Evolutionary conservation across 2,329 filamentous ascomycete species (phyloP).

Genomic region (Teratosphaeria gauchensis): DNA sequence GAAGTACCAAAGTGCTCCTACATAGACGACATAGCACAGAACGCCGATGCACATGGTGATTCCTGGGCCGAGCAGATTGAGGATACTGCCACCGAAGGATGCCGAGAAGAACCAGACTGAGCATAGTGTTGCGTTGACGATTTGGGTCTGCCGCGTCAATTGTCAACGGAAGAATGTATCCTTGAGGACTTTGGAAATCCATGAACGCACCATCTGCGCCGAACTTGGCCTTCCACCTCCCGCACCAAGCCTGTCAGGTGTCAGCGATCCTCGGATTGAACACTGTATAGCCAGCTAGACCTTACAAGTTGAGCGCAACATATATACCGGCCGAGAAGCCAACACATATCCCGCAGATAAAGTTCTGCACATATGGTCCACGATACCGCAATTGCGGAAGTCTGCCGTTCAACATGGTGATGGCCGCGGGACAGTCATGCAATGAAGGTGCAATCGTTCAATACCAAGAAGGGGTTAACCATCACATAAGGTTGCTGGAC

Average conservation of each 20-base stretch:
- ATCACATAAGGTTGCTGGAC: not conserved
- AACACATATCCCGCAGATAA: slow-evolving; percentile 3
- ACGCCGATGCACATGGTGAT: slow-evolving; percentile 17
- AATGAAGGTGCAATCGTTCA: not conserved
- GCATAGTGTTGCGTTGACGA: slow-evolving; percentile 21
- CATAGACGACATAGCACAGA: slow-evolving; percentile 20
- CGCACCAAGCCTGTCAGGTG: slow-evolving; percentile 15
- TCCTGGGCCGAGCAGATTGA: slow-evolving; percentile 20
- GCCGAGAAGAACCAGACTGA: slow-evolving; percentile 22
- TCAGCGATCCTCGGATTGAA: not conserved
- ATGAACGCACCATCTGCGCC: slow-evolving; percentile 12
- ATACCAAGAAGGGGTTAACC: not conserved
- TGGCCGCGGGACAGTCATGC: not conserved
- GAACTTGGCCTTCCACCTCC: slow-evolving; percentile 21
- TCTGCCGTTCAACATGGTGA: not conserved
- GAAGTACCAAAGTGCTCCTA: slow-evolving; percentile 23
- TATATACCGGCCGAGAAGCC: slow-evolving; percentile 14
- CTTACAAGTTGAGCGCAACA: slow-evolving; percentile 9
- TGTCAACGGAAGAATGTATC: not conserved
- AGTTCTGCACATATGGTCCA: slow-evolving; percentile 1
- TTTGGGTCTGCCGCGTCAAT: slow-evolving; percentile 6
- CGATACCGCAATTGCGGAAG: slow-evolving; percentile 1
- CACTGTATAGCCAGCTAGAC: not conserved
- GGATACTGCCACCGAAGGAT: slow-evolving; percentile 18
- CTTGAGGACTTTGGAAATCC: not conserved